Evolutionary conservation across 2,329 filamentous ascomycete genomes (phyloP).

Genomic region (Elsinoe batatas): DNA sequence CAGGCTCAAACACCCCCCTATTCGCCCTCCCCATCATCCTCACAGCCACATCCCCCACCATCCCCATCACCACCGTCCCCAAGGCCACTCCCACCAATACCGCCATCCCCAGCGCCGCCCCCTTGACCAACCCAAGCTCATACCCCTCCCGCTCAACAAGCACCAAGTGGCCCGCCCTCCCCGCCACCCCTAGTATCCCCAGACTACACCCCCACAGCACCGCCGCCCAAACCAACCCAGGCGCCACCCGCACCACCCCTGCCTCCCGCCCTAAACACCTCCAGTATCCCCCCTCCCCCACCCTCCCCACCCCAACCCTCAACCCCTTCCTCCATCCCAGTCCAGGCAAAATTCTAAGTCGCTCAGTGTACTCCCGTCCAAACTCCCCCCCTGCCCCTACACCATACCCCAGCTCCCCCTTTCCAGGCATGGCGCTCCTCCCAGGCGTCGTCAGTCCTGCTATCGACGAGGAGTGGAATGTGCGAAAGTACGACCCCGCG

Average conservation of each 20-base stretch:
- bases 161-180: background rate
- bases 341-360: constrained; percentile 14
- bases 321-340: constrained; percentile 14
- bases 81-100: background rate
- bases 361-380: background rate
- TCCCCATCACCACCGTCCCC: background rate
- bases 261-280: background rate
- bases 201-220: background rate
- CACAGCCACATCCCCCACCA: background rate
- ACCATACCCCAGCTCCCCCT: background rate
- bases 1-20: constrained; percentile 10
- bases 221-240: constrained; percentile 9
- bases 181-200: background rate
- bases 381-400: background rate
- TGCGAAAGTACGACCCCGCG: background rate
- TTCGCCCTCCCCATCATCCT: background rate
- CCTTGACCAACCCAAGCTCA: background rate
- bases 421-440: background rate
- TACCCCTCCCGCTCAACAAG: background rate
- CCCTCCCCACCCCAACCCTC: background rate
- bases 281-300: background rate
- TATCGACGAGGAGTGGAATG: background rate
- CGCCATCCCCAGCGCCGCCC: background rate
- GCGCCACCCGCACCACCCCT: constrained; percentile 13
- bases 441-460: constrained; percentile 1